phyloP scores from a whole-genome alignment of 805 yeast species.

The Dipodascopsis tothii region DNA sequence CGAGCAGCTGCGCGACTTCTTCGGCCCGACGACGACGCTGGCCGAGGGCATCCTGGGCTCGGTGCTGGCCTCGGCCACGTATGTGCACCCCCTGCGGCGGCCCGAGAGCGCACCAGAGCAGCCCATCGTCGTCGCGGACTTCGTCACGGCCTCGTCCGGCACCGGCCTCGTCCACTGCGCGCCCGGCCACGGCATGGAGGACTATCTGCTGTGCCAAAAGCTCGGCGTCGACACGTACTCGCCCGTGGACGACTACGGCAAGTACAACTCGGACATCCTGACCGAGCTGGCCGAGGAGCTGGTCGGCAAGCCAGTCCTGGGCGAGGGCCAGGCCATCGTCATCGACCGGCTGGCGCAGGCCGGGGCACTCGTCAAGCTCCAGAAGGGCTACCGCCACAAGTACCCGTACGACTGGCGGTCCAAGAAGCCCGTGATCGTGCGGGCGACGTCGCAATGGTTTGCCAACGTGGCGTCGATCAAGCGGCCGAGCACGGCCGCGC shows the following conservation, averaged over 20 bases:
- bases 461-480: slow-evolving; percentile 75
- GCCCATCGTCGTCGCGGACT: slow-evolving; percentile 71
- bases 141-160: slow-evolving; percentile 75
- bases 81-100: slow-evolving; percentile 49
- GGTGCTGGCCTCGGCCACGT: slow-evolving; percentile 37
- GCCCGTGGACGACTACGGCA: slow-evolving; percentile 72
- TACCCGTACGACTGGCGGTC: slow-evolving; percentile 98
- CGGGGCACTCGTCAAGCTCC: slow-evolving; percentile 43
- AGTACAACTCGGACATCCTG: slow-evolving; percentile 49
- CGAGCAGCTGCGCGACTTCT: slow-evolving; percentile 31
- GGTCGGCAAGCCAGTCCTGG: slow-evolving; percentile 54
- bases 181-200: slow-evolving; percentile 97
- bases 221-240: slow-evolving; percentile 56
- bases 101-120: slow-evolving; percentile 28
- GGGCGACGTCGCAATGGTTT: slow-evolving; percentile 97
- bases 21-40: slow-evolving; percentile 8
- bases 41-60: slow-evolving; percentile 37
- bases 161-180: slow-evolving; percentile 96
- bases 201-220: slow-evolving; percentile 61
- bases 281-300: slow-evolving; percentile 41
- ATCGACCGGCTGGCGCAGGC: slow-evolving; percentile 38
- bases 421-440: slow-evolving; percentile 85
- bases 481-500: slow-evolving; percentile 48
- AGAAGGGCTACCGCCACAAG: slow-evolving; percentile 59
- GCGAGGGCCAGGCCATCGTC: slow-evolving; percentile 46